Conservation (phyloP, 495 filamentous ascomycete species). For the Astrothelium macrocarpum region DNA sequence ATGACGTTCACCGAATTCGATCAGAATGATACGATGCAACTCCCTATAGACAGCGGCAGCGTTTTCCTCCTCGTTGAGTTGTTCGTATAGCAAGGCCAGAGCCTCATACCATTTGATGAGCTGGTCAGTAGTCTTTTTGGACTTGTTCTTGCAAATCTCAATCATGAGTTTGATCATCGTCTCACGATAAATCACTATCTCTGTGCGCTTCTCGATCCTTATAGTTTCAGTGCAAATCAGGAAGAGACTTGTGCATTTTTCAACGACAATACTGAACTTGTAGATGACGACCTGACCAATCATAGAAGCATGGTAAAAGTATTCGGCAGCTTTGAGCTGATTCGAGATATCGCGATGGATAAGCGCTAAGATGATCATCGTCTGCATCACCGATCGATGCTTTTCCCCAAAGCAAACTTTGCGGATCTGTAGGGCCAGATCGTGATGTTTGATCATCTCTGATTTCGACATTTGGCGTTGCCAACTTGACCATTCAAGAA, state of each 20-base stretch:
- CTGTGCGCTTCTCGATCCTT: not conserved
- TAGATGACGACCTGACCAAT: slow-evolving; percentile 2
- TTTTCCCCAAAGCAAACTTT: not conserved
- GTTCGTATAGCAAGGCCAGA: not conserved
- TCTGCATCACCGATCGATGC: not conserved
- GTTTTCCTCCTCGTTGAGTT: not conserved
- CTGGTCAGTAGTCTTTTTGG: not conserved
- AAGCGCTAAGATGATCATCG: not conserved
- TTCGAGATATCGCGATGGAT: not conserved
- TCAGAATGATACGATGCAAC: not conserved
- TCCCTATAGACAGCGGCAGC: not conserved
- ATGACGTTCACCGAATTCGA: not conserved
- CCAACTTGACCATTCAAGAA: not conserved
- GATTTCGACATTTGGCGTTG: not conserved
- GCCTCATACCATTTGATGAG: slow-evolving; percentile 4
- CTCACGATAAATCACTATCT: not conserved
- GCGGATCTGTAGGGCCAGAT: not conserved
- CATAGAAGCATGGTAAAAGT: not conserved
- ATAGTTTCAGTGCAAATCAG: not conserved
- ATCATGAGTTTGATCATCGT: not conserved
- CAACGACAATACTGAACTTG: not conserved
- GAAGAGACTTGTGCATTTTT: not conserved
- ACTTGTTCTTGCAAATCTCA: not conserved
- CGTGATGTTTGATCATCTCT: not conserved
- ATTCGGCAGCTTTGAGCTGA: not conserved